These are phyloP conservation scores for Nicotiana tomentosiformis DNA, from an alignment of 257 asterid species.

Conservation along the genomic window DNA sequence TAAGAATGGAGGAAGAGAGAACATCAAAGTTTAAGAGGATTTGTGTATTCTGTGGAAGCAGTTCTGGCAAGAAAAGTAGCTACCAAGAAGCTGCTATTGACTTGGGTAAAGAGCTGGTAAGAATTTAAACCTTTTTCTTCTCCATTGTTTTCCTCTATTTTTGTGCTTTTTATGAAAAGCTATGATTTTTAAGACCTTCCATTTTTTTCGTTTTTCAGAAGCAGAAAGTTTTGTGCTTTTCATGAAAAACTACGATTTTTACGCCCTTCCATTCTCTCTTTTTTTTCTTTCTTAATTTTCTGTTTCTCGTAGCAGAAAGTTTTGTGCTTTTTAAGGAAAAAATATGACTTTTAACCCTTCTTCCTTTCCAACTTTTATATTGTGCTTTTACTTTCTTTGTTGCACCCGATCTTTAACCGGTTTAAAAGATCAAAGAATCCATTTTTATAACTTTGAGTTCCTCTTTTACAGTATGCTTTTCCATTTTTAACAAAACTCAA, in stretches of 20 bases:
- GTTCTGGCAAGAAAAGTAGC: conserved; percentile 73
- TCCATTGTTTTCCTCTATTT: no score
- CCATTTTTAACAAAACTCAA: no score
- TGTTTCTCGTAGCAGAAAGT: no score
- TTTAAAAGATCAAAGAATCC: not conserved
- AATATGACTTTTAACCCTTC: not conserved
- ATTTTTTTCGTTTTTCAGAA: not conserved
- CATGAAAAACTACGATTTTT: not conserved
- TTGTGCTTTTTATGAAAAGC: not conserved
- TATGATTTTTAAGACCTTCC: not conserved
- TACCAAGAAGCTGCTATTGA: conserved; percentile 87
- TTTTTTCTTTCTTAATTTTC: not conserved
- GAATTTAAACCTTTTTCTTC: not conserved
- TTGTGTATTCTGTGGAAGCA: conserved; percentile 88
- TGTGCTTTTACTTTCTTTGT: no score
- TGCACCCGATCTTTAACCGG: no score
- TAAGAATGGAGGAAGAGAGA: conserved; percentile 41
- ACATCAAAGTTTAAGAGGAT: conserved; percentile 65
- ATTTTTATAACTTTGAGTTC: not conserved
- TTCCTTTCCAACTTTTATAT: not conserved
- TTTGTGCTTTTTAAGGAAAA: not conserved
- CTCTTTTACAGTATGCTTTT: no score
- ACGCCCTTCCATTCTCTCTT: not conserved
- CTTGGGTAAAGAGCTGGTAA: conserved; percentile 78
- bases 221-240: not conserved